These are phyloP conservation scores for Phytophthora quininea DNA, from an alignment of 352 stramenopile genomes.

Conservation along the genomic window DNA sequence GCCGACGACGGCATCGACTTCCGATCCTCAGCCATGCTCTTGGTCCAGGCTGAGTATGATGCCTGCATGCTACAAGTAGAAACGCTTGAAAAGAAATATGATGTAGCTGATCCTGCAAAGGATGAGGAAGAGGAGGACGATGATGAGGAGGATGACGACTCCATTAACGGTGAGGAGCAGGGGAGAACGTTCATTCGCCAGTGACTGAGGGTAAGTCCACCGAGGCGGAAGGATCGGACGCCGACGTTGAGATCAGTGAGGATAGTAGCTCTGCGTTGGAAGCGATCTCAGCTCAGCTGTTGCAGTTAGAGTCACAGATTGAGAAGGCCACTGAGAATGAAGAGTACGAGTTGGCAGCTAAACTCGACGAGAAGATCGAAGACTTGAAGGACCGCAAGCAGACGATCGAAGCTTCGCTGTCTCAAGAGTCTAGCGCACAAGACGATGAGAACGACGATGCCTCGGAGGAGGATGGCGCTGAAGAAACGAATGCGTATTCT, in stretches of 20 bases:
- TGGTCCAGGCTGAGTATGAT: constrained; percentile 83
- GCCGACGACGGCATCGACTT: constrained; percentile 70
- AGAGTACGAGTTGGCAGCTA: constrained; percentile 81
- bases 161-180: constrained; percentile 51
- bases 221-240: constrained; percentile 31
- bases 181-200: too few species aligned
- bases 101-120: constrained; percentile 54
- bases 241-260: constrained; percentile 31
- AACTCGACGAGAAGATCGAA: constrained; percentile 78
- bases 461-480: constrained; percentile 12
- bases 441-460: constrained; percentile 18
- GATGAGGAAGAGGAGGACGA: constrained; percentile 65
- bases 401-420: constrained; percentile 42
- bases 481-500: constrained; percentile 29
- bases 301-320: constrained; percentile 68
- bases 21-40: constrained; percentile 61
- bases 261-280: constrained; percentile 47
- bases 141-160: constrained; percentile 53
- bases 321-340: constrained; percentile 82
- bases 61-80: constrained; percentile 67
- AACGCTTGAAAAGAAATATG: constrained; percentile 75
- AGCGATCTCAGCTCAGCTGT: constrained; percentile 64
- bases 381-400: constrained; percentile 56
- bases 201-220: constrained; percentile 24
- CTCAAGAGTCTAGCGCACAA: constrained; percentile 12